phyloP scores from a whole-genome alignment of 768 basidiomycete species.

The Leucosporidium creatinivorum region DNA sequence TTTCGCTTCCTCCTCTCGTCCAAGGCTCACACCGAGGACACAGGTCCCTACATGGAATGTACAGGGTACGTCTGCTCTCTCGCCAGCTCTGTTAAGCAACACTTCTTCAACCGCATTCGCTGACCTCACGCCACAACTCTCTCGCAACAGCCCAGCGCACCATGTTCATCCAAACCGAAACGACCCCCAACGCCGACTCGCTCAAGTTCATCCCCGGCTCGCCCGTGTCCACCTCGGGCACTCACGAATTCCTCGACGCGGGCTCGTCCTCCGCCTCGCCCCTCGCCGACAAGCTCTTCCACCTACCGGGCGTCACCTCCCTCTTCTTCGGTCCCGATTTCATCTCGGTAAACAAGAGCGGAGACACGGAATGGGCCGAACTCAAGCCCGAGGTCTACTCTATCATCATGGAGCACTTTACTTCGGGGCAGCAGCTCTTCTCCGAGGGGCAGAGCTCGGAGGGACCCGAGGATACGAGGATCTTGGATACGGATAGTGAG shows the following conservation, averaged over 20 bases:
- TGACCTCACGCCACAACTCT: too few species aligned
- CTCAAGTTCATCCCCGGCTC: constrained; percentile 96
- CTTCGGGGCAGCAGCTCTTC: constrained; percentile 80
- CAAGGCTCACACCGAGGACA: too few species aligned
- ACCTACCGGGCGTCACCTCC: constrained; percentile 77
- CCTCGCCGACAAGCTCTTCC: constrained; percentile 89
- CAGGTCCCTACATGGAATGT: too few species aligned
- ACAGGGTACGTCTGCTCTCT: too few species aligned
- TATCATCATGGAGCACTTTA: constrained; percentile 93
- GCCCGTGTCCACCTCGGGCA: constrained; percentile 73
- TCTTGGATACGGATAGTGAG: constrained; percentile 89
- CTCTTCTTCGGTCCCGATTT: constrained; percentile 98
- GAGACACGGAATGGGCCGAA: constrained; percentile 75
- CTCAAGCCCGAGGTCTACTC: constrained; percentile 96
- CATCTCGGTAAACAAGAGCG: constrained; percentile 87
- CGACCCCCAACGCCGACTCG: constrained; percentile 93
- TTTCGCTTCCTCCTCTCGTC: too few species aligned
- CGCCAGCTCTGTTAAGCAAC: too few species aligned
- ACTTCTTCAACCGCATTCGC: too few species aligned
- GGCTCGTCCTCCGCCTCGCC: constrained; percentile 80
- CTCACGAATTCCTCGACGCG: constrained; percentile 87
- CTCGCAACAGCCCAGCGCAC: constrained; percentile 6
- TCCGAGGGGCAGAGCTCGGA: constrained; percentile 55
- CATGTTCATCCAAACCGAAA: constrained; percentile 97
- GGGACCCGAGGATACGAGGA: constrained; percentile 66